phyloP scores from a whole-genome alignment of 495 filamentous ascomycete genomes.

The Trichodelitschia bisporula region DNA sequence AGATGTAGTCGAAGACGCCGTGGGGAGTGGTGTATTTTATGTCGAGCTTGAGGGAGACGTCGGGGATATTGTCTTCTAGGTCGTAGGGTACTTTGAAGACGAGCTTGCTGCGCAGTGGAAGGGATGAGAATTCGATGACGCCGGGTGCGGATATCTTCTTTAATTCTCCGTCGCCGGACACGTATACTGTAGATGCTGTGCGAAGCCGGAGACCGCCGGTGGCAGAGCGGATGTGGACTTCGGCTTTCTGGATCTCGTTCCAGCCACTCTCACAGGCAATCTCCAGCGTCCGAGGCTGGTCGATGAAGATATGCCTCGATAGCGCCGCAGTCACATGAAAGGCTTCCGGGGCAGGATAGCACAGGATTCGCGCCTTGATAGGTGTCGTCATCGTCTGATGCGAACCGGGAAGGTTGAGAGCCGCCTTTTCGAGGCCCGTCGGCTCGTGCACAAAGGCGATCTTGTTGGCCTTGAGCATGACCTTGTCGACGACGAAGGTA shows the following conservation, averaged over 20 bases:
- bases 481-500: conserved; percentile 46
- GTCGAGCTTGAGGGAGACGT: conserved; percentile 52
- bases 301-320: conserved; percentile 42
- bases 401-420: conserved; percentile 13
- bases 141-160: conserved; percentile 31
- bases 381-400: conserved; percentile 15
- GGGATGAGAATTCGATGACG: conserved; percentile 32
- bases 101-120: conserved; percentile 24
- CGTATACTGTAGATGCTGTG: conserved; percentile 36
- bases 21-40: conserved; percentile 50
- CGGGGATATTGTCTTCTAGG: conserved; percentile 49
- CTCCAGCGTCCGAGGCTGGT: conserved; percentile 49
- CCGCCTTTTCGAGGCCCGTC: not conserved
- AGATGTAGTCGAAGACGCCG: conserved; percentile 46
- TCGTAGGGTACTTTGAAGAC: conserved; percentile 58
- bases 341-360: conserved; percentile 22
- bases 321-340: conserved; percentile 25
- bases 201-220: conserved; percentile 73
- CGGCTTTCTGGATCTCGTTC: conserved; percentile 44
- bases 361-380: conserved; percentile 23
- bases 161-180: conserved; percentile 21
- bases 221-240: conserved; percentile 51
- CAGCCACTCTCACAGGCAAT: conserved; percentile 48
- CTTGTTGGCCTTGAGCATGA: conserved; percentile 42
- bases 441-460: conserved; percentile 40